Evolutionary conservation across 345 rosid genomes (phyloP).

Genomic region (Melastoma malabathricum): DNA sequence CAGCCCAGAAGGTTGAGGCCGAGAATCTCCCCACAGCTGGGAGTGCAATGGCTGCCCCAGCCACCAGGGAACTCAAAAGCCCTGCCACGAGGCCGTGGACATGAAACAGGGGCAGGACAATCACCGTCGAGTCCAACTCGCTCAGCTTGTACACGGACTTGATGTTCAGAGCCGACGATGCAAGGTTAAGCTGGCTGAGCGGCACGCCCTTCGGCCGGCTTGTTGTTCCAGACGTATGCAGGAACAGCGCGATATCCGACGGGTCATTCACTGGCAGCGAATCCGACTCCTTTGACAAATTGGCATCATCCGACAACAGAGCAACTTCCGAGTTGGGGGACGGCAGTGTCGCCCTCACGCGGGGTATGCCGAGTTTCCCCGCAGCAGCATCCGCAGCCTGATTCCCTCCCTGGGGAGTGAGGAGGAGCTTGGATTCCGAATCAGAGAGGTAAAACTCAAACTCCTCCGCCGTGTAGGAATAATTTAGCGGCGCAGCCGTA

Average conservation of each 20-base stretch:
- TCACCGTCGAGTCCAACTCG: conserved; percentile 65
- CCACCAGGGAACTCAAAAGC: conserved; percentile 50
- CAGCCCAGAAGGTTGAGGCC: conserved; percentile 70
- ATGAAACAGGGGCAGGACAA: conserved; percentile 74
- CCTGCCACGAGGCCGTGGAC: conserved; percentile 82
- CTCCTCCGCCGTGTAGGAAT: conserved; percentile 56
- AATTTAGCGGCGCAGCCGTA: conserved; percentile 48
- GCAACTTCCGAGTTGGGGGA: conserved; percentile 15
- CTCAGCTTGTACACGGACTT: conserved; percentile 58
- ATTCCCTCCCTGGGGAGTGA: conserved; percentile 26
- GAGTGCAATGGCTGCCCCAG: conserved; percentile 69
- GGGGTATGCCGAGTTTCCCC: conserved; percentile 33
- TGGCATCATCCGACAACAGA: conserved; percentile 12
- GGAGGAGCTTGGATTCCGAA: conserved; percentile 48
- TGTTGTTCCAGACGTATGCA: conserved; percentile 71
- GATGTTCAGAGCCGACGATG: conserved; percentile 43
- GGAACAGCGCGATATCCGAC: conserved; percentile 50
- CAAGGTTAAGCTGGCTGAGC: conserved; percentile 48
- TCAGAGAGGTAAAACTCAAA: conserved; percentile 65
- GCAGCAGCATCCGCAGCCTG: conserved; percentile 38
- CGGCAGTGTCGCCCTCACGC: conserved; percentile 24
- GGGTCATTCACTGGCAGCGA: conserved; percentile 30
- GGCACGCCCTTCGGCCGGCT: conserved; percentile 82
- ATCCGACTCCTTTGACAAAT: conserved; percentile 11
- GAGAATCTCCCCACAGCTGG: conserved; percentile 80